phyloP scores from a whole-genome alignment of 495 filamentous ascomycete genomes.

The Aspergillus heteromorphus region DNA sequence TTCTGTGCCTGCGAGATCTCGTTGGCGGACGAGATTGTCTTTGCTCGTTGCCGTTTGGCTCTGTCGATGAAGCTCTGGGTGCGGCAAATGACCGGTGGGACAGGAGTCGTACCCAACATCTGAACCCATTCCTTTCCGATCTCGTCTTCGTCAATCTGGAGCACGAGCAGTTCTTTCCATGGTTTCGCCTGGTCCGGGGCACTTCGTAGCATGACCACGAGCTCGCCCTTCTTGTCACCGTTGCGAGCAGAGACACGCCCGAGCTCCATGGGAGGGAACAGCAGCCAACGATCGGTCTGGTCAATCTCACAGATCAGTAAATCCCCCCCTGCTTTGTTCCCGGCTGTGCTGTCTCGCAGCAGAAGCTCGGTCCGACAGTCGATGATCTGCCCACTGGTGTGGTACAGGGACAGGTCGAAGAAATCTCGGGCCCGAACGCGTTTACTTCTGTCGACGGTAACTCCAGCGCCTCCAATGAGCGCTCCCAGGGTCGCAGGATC shows the following conservation, averaged over 20 bases:
- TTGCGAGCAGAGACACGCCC: slow-evolving; percentile 70
- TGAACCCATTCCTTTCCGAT: slow-evolving; percentile 82
- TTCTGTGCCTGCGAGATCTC: slow-evolving; percentile 34
- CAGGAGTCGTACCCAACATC: slow-evolving; percentile 69
- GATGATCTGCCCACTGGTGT: slow-evolving; percentile 84
- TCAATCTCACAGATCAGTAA: slow-evolving; percentile 87
- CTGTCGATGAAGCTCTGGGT: slow-evolving; percentile 48
- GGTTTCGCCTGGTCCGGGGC: slow-evolving; percentile 36
- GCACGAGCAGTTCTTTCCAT: slow-evolving; percentile 78
- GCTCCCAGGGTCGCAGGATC: slow-evolving; percentile 72
- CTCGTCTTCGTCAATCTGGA: slow-evolving; percentile 65
- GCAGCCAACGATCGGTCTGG: slow-evolving; percentile 68
- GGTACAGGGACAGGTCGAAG: slow-evolving; percentile 77
- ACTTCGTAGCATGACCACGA: slow-evolving; percentile 77
- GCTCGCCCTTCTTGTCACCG: slow-evolving; percentile 62
- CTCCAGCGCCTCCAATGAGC: slow-evolving; percentile 58
- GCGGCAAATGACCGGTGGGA: slow-evolving; percentile 59
- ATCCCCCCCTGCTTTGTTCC: slow-evolving; percentile 60
- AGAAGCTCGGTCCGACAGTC: slow-evolving; percentile 87
- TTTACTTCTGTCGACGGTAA: slow-evolving; percentile 65
- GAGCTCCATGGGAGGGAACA: slow-evolving; percentile 77
- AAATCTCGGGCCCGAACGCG: slow-evolving; percentile 83
- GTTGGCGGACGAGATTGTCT: slow-evolving; percentile 22
- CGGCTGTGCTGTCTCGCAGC: slow-evolving; percentile 67
- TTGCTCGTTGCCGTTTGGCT: slow-evolving; percentile 30